Base-by-base conservation (phyloP, 73 alveolate species). In the Paramecium bursaria region DNA sequence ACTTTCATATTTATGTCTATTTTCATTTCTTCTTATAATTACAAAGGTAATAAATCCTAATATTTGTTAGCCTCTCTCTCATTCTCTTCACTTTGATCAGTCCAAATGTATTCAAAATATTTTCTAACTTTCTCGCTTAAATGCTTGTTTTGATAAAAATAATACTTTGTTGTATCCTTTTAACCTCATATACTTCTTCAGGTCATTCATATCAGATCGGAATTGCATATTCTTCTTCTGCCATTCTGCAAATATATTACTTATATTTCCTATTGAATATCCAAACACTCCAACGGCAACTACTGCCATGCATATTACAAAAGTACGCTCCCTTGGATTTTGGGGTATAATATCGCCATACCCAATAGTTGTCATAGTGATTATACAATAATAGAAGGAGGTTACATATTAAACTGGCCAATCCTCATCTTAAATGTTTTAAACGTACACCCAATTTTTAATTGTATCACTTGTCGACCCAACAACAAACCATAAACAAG, bases 211-310 rank as follows among this genome's bases (percentile, higher is more conserved):
- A 57, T 57, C 76, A 7, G 76, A 30, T n/a, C 76, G 27, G 15
- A 57, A 48, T 26, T 57, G 33, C 27, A 27, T 30, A 14, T 29
- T 57, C 17, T 50, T 23, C 15, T 42, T 27, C 27, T 30, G 27
- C 76, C 76, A 57, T 30, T 57, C 76, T 27, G 76, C 76, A 57
- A 30, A 57, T 57, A 57, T 57, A 2, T 48, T 27, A 30, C 33
- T 57, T 27, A 57, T 57, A 57, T 57, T 57, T 11, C 76, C 76
- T 57, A 57, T 57, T 57, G 76, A 57, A 57, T 57, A 57, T 57
- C 76, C 76, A 57, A 57, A 57, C 19, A 57, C 76, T 2, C 76
- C 76, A 2, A 57, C 76, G 13, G 76, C 76, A 23, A 50, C 27
- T n/a, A 57, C 27, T 9, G 76, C 76, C 76, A 57, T 57, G 0